A percentile compares a stretch with the other conserved stretches of the same genome.
Evolutionary conservation across 495 filamentous ascomycete genomes (phyloP).

Genomic region (Daldinia bambusicola): DNA sequence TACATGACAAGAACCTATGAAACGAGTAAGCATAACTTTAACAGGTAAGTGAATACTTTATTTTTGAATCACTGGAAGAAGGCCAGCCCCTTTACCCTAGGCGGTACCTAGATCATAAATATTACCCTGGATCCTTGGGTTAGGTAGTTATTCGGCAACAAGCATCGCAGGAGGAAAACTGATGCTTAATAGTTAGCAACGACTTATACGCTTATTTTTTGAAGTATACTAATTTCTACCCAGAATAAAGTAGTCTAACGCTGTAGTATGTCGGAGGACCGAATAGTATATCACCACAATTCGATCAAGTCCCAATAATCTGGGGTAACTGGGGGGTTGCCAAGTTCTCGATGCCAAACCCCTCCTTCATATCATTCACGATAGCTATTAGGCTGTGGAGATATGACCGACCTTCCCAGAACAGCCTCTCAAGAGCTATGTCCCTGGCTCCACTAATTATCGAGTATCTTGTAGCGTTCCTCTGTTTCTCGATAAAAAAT

Average conservation of each 20-base stretch:
- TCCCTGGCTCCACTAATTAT: not conserved
- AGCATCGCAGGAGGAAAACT: not conserved
- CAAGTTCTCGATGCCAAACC: constrained; percentile 29
- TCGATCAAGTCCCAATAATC: constrained; percentile 7
- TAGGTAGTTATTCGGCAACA: not conserved
- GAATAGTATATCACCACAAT: not conserved
- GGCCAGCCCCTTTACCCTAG: not conserved
- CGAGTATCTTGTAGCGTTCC: not conserved
- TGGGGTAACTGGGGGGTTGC: constrained; percentile 14
- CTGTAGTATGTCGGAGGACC: not conserved
- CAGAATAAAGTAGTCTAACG: not conserved
- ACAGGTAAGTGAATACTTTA: no score
- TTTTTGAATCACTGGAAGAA: not conserved
- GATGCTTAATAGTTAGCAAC: not conserved
- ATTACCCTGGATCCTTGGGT: not conserved
- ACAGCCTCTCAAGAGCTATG: not conserved
- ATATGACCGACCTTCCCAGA: constrained; percentile 37
- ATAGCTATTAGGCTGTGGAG: constrained; percentile 27
- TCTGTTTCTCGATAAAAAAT: constrained; percentile 32
- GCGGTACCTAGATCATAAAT: not conserved
- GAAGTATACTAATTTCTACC: constrained; percentile 9
- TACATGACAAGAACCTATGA: not conserved
- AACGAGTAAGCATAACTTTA: not conserved
- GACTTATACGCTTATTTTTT: constrained; percentile 8
- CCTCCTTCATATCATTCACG: constrained; percentile 27